These are phyloP conservation scores for Dioscorea alata DNA, from an alignment of 106 monocot species.

Conservation along the genomic window DNA sequence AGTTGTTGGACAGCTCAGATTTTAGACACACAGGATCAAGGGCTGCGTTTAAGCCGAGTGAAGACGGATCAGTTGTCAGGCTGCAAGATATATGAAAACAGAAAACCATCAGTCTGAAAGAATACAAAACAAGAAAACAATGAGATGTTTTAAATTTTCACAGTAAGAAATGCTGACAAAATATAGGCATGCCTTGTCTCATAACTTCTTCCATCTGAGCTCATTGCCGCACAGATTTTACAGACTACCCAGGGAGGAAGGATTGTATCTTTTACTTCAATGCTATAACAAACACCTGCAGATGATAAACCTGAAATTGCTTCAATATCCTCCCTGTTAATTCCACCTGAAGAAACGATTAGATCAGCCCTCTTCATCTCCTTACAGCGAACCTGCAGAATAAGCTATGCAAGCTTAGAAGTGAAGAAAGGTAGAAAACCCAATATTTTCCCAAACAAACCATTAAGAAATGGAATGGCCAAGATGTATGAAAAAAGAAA, in stretches of 20 bases:
- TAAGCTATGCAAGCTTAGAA: background rate
- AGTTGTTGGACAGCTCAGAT: background rate
- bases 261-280: conserved; percentile 74
- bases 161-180: background rate
- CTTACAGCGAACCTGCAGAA: conserved; percentile 63
- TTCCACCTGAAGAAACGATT: conserved; percentile 21
- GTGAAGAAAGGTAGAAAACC: background rate
- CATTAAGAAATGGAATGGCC: too few species aligned
- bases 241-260: conserved; percentile 83
- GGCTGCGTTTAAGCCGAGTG: conserved; percentile 40
- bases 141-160: background rate
- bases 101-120: background rate
- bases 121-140: background rate
- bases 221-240: conserved; percentile 71
- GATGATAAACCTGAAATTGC: background rate
- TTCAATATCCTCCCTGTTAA: conserved; percentile 20
- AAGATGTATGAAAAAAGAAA: too few species aligned
- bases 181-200: conserved; percentile 42
- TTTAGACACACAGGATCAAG: conserved; percentile 23
- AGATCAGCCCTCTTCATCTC: conserved; percentile 81
- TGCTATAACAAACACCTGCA: conserved; percentile 52
- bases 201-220: conserved; percentile 41
- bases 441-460: background rate
- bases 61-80: conserved; percentile 41
- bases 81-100: conserved; percentile 22